Conservation (phyloP, 306 rosid genomes). For the Benincasa hispida region DNA sequence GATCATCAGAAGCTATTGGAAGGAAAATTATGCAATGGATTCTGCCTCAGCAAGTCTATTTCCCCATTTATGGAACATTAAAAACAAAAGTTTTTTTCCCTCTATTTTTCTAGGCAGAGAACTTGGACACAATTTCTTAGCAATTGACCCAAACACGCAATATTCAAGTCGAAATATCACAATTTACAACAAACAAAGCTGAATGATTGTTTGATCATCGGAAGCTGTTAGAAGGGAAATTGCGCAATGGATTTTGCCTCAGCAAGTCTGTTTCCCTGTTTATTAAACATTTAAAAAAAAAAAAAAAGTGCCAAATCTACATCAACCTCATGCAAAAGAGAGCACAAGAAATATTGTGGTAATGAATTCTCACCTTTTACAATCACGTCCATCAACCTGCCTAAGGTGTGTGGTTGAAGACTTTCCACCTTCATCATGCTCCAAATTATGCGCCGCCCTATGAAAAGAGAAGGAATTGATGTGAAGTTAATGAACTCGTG, state of each 20-base stretch:
- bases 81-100: too few relatives aligned
- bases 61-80: constrained; percentile 8
- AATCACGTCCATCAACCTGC: constrained; percentile 34
- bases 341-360: background rate
- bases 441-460: constrained; percentile 21
- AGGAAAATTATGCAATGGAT: constrained; percentile 81
- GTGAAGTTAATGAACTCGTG: background rate
- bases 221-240: constrained; percentile 60
- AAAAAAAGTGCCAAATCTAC: background rate
- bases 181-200: background rate
- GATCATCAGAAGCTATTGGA: constrained; percentile 54
- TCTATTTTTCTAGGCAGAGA: background rate
- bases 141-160: background rate
- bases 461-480: background rate
- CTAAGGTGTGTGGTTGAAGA: constrained; percentile 39
- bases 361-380: constrained; percentile 41
- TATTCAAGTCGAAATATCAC: background rate
- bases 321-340: background rate
- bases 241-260: constrained; percentile 72
- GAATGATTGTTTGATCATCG: constrained; percentile 24
- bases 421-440: constrained; percentile 20
- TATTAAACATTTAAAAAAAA: too few relatives aligned
- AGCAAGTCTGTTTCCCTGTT: constrained; percentile 49
- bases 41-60: constrained; percentile 61
- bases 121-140: background rate